A percentile compares a stretch with the other conserved stretches of the same genome.
Evolutionary conservation across 805 yeast genomes (phyloP).

Genomic region (Pichia nakasei): DNA sequence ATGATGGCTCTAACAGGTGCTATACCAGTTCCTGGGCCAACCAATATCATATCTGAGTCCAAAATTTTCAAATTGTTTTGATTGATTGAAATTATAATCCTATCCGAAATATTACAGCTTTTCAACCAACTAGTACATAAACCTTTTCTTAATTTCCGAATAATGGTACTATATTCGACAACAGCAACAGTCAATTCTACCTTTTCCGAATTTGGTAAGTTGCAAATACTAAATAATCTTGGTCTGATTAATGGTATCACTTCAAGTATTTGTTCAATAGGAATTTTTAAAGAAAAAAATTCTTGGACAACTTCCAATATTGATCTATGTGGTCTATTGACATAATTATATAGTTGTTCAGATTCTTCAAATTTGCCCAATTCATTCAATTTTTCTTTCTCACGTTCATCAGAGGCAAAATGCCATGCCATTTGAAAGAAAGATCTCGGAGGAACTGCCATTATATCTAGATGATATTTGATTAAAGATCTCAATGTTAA

Average conservation of each 20-base stretch:
- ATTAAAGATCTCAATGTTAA: constrained; percentile 66
- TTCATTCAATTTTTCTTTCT: constrained; percentile 65
- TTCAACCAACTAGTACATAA: constrained; percentile 74
- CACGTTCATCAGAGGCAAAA: constrained; percentile 68
- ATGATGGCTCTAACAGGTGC: constrained; percentile 84
- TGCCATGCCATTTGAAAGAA: constrained; percentile 71
- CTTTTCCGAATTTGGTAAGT: constrained; percentile 24
- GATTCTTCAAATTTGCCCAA: constrained; percentile 63
- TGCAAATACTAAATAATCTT: constrained; percentile 78
- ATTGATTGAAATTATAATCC: constrained; percentile 44
- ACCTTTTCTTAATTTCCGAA: constrained; percentile 70
- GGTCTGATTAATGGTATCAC: constrained; percentile 74
- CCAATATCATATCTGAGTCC: constrained; percentile 39
- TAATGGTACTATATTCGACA: constrained; percentile 78
- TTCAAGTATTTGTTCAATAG: constrained; percentile 68
- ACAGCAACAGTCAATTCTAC: constrained; percentile 74
- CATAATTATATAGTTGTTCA: constrained; percentile 81
- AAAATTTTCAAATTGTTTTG: constrained; percentile 34
- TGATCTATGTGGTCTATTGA: constrained; percentile 88
- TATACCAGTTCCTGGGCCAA: constrained; percentile 93
- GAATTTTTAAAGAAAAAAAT: constrained; percentile 67
- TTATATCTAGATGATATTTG: constrained; percentile 74
- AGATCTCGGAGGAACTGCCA: constrained; percentile 73
- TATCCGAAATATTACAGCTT: constrained; percentile 37
- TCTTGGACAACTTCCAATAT: constrained; percentile 77